Conservation (phyloP, 129 eudicot genomes). For the Heracleum sosnowskyi region DNA sequence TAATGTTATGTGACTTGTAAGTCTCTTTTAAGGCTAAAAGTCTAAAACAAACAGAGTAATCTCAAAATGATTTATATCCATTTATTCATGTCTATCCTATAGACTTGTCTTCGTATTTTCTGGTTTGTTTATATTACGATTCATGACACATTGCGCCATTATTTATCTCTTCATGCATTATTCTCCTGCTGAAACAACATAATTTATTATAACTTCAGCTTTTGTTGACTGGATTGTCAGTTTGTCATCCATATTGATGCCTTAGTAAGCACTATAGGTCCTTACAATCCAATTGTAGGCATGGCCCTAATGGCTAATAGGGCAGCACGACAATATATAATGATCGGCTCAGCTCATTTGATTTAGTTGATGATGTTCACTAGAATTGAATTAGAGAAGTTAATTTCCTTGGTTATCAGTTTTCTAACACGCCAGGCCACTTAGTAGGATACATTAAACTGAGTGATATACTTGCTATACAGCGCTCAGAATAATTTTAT, state of each 20-base stretch:
- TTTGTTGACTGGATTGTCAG: background rate
- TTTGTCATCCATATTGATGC: no score
- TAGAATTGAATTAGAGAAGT: background rate
- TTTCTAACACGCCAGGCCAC: background rate
- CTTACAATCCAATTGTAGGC: background rate
- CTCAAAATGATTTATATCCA: background rate
- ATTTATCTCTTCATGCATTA: background rate
- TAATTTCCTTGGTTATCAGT: background rate
- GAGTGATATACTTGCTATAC: background rate
- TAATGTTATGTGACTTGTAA: background rate
- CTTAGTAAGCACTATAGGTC: background rate
- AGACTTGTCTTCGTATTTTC: background rate
- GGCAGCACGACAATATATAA: background rate
- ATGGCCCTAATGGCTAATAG: background rate
- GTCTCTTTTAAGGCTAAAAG: background rate
- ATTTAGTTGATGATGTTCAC: background rate
- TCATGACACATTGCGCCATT: background rate
- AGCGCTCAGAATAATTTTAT: background rate
- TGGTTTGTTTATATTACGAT: background rate
- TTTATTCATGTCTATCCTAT: background rate
- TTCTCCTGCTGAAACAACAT: background rate
- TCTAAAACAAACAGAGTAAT: background rate
- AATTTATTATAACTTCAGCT: background rate
- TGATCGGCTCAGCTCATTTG: background rate
- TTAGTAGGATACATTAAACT: background rate